Base-by-base conservation (phyloP, 2,329 filamentous ascomycete genomes). In the Fusarium proliferatum region DNA sequence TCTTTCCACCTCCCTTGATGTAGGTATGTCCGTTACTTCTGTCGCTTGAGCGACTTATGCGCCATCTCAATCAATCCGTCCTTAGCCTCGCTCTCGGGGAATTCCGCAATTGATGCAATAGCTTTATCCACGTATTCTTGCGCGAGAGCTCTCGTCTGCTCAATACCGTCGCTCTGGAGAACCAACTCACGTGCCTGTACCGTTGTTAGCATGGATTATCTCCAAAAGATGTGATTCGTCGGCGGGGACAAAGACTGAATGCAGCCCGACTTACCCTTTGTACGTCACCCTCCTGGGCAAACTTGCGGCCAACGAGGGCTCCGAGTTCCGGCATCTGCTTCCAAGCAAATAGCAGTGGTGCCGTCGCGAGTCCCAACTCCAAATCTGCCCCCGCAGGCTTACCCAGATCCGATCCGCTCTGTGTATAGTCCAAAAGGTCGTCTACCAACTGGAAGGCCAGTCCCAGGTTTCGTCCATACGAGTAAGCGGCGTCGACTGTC, bases 381-480 rank as follows among this genome's bases (percentile, higher is more conserved):
- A 99, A 83, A 83, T 99, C 96, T 36, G 96, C 96, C 45, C 96
- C 96, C 9, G 96, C 94, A 5, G 96, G 96, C 84, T 99, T 99
- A 30, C 96, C 96, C 46, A 99, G 85, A 81, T 98, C 95, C 67
- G 90, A 88, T 46, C 91, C 94, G 61, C 89, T 94, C 70, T 94
- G 90, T 0, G 96, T 98, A 82, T 98, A 99, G 82, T 99, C 96
- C 77, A 99, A 87, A 93, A 99, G 94, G 81, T 99, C 96, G 81
- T 99, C 96, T 21, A 99, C 96, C 15, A 99, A 88, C 86, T 99
- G 96, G 85, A 99, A 99, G 3, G 96, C 96, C 61, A 99, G 84
- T 3, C 96, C 96, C 52, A 99, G 82, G 78, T 99, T 98, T 83
- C 94, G 94, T 59, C 96, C 96, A 79, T 98, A 99, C 21, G 89